A percentile compares a stretch with the other conserved stretches of the same genome.
Evolutionary conservation across 345 rosid genomes (phyloP).

Genomic region (Pugionium cornutum): DNA sequence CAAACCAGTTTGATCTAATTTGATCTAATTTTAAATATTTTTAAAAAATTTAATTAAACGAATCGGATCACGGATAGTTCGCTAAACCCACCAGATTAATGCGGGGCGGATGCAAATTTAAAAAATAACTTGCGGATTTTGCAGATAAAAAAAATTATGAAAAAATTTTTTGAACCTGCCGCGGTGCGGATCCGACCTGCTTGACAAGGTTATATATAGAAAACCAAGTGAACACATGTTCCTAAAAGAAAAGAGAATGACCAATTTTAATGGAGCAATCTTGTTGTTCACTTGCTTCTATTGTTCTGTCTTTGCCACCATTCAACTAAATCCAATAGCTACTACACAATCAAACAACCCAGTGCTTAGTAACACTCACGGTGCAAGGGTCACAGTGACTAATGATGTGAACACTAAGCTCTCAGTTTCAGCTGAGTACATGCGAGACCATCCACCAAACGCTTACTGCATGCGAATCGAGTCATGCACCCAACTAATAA

Average conservation of each 20-base stretch:
- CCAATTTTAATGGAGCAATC: neutral
- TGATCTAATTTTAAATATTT: too few relatives aligned
- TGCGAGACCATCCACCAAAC: conserved; percentile 7
- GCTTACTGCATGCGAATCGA: conserved; percentile 19
- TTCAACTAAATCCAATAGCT: neutral
- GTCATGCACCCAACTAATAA: neutral
- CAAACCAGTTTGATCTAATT: too few relatives aligned
- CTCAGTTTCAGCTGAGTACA: neutral
- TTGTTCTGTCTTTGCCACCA: conserved; percentile 9
- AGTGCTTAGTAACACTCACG: conserved; percentile 19
- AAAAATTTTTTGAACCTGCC: too few relatives aligned
- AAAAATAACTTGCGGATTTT: too few relatives aligned
- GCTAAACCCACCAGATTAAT: too few relatives aligned
- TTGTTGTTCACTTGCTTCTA: conserved; percentile 1
- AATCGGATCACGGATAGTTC: too few relatives aligned
- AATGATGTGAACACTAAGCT: neutral
- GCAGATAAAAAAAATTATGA: too few relatives aligned
- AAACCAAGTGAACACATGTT: neutral
- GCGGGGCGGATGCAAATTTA: too few relatives aligned
- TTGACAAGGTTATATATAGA: neutral
- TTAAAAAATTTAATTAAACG: too few relatives aligned
- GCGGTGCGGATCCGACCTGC: too few relatives aligned
- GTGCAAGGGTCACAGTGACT: neutral
- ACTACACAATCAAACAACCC: neutral
- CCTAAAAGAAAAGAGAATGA: neutral